Conservation (phyloP, 352 stramenopile species). For the Phytophthora pluvialis region DNA sequence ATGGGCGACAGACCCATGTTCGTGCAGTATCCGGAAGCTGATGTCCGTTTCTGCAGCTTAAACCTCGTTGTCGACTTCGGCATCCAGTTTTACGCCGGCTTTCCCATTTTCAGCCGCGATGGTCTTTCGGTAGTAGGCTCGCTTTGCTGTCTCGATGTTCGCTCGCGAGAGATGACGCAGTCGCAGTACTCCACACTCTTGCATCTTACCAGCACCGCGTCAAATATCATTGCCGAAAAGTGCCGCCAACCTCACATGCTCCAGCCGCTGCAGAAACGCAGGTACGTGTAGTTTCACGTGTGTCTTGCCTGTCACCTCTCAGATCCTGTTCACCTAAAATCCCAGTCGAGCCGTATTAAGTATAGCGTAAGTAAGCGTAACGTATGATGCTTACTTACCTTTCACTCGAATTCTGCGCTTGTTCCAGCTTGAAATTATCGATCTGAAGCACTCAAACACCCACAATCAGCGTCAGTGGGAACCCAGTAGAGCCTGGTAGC, state of each 20-base stretch:
- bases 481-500: background rate
- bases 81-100: slow-evolving; percentile 45
- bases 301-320: too few relatives aligned
- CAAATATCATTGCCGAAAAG: slow-evolving; percentile 18
- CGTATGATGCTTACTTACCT: background rate
- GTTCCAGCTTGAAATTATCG: background rate
- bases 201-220: slow-evolving; percentile 27
- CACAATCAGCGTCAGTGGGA: background rate
- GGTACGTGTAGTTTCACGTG: background rate
- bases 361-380: too few relatives aligned
- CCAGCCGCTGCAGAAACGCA: slow-evolving; percentile 7
- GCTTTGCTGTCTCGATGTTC: slow-evolving; percentile 10
- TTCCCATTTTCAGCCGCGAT: slow-evolving; percentile 28
- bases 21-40: slow-evolving; percentile 59
- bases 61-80: slow-evolving; percentile 35
- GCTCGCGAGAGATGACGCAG: slow-evolving; percentile 35
- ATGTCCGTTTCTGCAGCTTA: slow-evolving; percentile 57
- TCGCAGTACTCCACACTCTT: slow-evolving; percentile 39
- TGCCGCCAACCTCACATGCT: slow-evolving; percentile 1
- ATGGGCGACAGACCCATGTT: slow-evolving; percentile 60
- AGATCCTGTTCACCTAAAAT: too few relatives aligned
- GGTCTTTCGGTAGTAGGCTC: slow-evolving; percentile 3
- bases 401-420: background rate
- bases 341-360: too few relatives aligned
- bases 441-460: background rate